phyloP scores from a whole-genome alignment of 495 filamentous ascomycete species.

The Penicillium manginii region DNA sequence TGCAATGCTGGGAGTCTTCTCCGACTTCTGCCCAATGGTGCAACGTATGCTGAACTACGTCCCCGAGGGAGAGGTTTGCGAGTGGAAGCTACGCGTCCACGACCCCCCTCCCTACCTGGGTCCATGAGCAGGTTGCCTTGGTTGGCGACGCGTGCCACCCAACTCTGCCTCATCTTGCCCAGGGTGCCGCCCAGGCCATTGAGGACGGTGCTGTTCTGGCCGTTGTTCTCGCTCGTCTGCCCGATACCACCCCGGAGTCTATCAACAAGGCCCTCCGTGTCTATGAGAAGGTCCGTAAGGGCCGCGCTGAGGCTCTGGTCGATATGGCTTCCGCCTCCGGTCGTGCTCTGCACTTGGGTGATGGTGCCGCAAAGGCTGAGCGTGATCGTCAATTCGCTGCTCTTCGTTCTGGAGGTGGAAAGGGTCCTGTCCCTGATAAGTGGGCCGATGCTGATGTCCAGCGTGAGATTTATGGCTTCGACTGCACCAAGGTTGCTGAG shows the following conservation, averaged over 20 bases:
- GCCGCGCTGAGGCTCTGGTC: slow-evolving; percentile 69
- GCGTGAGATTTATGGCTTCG: slow-evolving; percentile 73
- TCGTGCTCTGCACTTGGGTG: slow-evolving; percentile 70
- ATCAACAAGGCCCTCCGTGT: slow-evolving; percentile 68
- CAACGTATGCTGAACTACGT: slow-evolving; percentile 76
- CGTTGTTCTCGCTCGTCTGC: slow-evolving; percentile 62
- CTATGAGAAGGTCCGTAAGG: slow-evolving; percentile 75
- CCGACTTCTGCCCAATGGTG: slow-evolving; percentile 72
- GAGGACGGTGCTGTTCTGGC: slow-evolving; percentile 77
- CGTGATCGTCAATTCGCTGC: slow-evolving; percentile 71
- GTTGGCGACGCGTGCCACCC: slow-evolving; percentile 82
- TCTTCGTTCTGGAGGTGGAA: slow-evolving; percentile 52
- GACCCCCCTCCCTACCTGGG: slow-evolving; percentile 72
- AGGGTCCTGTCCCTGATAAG: slow-evolving; percentile 70
- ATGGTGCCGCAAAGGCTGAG: slow-evolving; percentile 75
- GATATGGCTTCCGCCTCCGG: slow-evolving; percentile 71
- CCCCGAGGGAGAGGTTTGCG: slow-evolving; percentile 77
- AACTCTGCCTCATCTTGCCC: slow-evolving; percentile 74
- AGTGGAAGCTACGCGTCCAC: slow-evolving; percentile 79
- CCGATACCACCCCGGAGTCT: slow-evolving; percentile 53
- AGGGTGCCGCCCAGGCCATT: slow-evolving; percentile 86
- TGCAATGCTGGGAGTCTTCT: slow-evolving; percentile 67
- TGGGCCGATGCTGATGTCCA: slow-evolving; percentile 83
- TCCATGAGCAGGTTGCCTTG: slow-evolving; percentile 66
- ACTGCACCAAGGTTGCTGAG: slow-evolving; percentile 63